A percentile compares a stretch with the other conserved stretches of the same genome.
phyloP scores from a whole-genome alignment of 73 alveolate species.

The Paramecium primaurelia region DNA sequence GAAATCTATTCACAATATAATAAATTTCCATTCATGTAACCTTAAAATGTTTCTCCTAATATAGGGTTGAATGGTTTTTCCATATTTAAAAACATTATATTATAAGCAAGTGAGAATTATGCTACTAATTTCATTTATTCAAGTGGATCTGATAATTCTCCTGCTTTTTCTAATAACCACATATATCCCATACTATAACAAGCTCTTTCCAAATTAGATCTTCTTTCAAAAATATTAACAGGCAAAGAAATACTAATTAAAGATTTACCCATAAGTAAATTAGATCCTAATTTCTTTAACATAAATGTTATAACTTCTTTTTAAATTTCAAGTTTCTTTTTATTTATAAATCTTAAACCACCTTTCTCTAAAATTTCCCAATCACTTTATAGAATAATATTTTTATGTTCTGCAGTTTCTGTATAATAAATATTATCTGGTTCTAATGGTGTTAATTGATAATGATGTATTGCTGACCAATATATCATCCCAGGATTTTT shows the following conservation, averaged over 20 bases:
- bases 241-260: conserved; percentile 78
- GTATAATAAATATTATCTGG: background rate
- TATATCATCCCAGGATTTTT: background rate
- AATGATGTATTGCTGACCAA: conserved; percentile 18
- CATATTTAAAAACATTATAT: conserved; percentile 59
- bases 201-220: conserved; percentile 72
- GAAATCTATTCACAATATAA: conserved; percentile 57
- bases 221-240: conserved; percentile 71
- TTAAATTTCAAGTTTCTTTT: conserved; percentile 54
- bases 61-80: conserved; percentile 90
- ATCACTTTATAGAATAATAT: background rate
- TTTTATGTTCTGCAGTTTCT: background rate
- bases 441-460: background rate
- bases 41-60: conserved; percentile 86
- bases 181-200: conserved; percentile 59
- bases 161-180: conserved; percentile 76
- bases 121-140: conserved; percentile 72
- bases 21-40: conserved; percentile 62
- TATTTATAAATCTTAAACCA: conserved; percentile 45
- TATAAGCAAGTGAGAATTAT: conserved; percentile 59
- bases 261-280: conserved; percentile 72
- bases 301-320: conserved; percentile 71
- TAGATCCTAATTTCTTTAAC: conserved; percentile 71
- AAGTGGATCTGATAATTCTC: conserved; percentile 61
- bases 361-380: conserved; percentile 60